These are phyloP conservation scores for Tylopilus felleus DNA, from an alignment of 768 basidiomycete genomes.

Conservation along the genomic window DNA sequence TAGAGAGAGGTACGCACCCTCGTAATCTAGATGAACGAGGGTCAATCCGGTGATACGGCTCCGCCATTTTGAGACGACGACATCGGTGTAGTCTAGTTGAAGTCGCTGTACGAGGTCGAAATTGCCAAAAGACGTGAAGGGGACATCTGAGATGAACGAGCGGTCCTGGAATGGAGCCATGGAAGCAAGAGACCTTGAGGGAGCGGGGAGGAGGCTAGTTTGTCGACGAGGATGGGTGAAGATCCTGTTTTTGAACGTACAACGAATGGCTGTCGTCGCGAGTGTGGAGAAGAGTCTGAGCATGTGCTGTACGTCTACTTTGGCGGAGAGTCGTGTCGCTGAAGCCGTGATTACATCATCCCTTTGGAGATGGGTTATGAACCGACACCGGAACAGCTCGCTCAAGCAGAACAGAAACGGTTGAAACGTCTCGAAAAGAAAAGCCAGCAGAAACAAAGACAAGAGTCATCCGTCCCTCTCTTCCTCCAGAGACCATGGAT, in stretches of 20 bases:
- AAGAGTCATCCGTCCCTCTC: neutral
- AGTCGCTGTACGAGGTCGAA: slow-evolving; percentile 80
- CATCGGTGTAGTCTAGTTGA: slow-evolving; percentile 74
- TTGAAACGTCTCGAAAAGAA: slow-evolving; percentile 46
- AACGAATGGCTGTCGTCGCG: slow-evolving; percentile 15
- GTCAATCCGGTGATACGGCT: slow-evolving; percentile 85
- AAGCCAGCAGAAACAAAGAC: slow-evolving; percentile 7
- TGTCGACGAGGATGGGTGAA: slow-evolving; percentile 2
- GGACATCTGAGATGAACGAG: slow-evolving; percentile 11
- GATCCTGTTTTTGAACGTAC: neutral
- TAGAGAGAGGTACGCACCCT: slow-evolving; percentile 49
- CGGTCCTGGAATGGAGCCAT: slow-evolving; percentile 29
- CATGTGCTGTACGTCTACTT: slow-evolving; percentile 12
- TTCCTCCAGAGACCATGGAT: slow-evolving; percentile 36
- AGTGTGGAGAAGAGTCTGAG: slow-evolving; percentile 31
- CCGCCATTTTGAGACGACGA: slow-evolving; percentile 83
- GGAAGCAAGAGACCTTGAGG: slow-evolving; percentile 20
- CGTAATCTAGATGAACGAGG: slow-evolving; percentile 87
- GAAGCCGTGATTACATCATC: slow-evolving; percentile 20
- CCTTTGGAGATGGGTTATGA: slow-evolving; percentile 15
- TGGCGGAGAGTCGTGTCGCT: too few relatives aligned
- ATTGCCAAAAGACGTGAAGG: slow-evolving; percentile 54
- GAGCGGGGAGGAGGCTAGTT: neutral
- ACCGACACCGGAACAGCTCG: slow-evolving; percentile 55
- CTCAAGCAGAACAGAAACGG: slow-evolving; percentile 46